These are phyloP conservation scores for Penicillium coprophilum DNA, from an alignment of 495 filamentous ascomycete species.

Conservation along the genomic window DNA sequence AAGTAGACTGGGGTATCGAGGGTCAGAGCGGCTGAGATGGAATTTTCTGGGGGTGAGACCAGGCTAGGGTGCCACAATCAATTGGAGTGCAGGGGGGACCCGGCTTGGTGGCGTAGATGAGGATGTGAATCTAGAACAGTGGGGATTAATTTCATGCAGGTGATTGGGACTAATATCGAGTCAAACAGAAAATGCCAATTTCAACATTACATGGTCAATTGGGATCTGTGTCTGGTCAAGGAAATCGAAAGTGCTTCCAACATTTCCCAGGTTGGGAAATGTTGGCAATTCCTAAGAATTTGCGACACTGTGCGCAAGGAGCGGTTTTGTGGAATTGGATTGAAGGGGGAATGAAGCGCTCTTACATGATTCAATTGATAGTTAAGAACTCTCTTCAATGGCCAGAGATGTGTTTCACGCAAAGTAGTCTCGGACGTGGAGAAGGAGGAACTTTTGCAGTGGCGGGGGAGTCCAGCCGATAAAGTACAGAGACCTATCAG, in stretches of 20 bases:
- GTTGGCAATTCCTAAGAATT: slow-evolving; percentile 15
- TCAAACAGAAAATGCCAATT: background rate
- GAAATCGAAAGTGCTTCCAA: background rate
- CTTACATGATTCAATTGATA: slow-evolving; percentile 2
- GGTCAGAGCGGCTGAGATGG: background rate
- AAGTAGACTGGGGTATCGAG: background rate
- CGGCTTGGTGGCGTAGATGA: slow-evolving; percentile 26
- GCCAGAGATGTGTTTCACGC: too few relatives aligned
- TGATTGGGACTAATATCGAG: slow-evolving; percentile 1
- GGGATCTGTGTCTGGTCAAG: background rate
- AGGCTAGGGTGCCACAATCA: slow-evolving; percentile 11
- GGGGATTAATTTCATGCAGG: slow-evolving; percentile 27
- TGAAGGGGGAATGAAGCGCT: background rate
- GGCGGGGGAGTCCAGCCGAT: slow-evolving; percentile 9
- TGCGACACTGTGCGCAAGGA: slow-evolving; percentile 26
- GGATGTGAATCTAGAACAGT: slow-evolving; percentile 29
- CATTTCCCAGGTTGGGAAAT: background rate
- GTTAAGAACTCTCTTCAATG: background rate
- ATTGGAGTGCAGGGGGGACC: slow-evolving; percentile 18
- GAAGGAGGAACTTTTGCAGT: slow-evolving; percentile 10
- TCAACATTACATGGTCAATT: background rate
- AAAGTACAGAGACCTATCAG: slow-evolving; percentile 12
- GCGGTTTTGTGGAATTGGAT: slow-evolving; percentile 14
- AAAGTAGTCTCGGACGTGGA: background rate
- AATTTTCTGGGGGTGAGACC: background rate